Evolutionary conservation across 2,329 filamentous ascomycete species (phyloP).

Genomic region (Botrytis tulipae): DNA sequence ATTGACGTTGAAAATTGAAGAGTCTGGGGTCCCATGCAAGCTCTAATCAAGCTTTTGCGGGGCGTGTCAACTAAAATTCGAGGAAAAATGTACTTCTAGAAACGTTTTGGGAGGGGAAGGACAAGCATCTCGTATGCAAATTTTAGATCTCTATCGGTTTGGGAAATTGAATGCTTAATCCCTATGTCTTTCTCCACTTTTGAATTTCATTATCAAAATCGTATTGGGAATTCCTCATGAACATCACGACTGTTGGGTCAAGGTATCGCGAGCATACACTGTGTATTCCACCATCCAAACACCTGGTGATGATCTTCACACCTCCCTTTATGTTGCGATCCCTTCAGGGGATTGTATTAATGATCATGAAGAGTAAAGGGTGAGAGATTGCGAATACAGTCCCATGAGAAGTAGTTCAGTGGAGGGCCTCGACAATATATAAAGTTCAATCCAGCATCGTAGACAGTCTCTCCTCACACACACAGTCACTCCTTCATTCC

Average conservation of each 20-base stretch:
- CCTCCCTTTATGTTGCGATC: background rate
- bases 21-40: background rate
- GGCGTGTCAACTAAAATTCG: background rate
- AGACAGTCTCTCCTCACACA: background rate
- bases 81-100: background rate
- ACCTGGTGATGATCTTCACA: background rate
- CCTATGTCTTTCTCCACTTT: background rate
- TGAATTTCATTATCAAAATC: background rate
- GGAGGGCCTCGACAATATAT: background rate
- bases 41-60: background rate
- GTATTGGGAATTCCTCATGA: background rate
- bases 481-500: background rate
- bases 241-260: background rate
- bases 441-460: background rate
- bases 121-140: background rate
- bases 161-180: background rate
- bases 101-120: background rate
- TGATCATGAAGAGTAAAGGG: background rate
- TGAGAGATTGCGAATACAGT: background rate
- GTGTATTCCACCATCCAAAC: background rate
- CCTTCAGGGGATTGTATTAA: background rate
- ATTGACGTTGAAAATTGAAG: background rate
- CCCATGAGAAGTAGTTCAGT: background rate
- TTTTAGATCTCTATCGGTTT: background rate
- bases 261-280: background rate